phyloP scores from a whole-genome alignment of 2,329 filamentous ascomycete genomes.

The Fusarium liriodendri region DNA sequence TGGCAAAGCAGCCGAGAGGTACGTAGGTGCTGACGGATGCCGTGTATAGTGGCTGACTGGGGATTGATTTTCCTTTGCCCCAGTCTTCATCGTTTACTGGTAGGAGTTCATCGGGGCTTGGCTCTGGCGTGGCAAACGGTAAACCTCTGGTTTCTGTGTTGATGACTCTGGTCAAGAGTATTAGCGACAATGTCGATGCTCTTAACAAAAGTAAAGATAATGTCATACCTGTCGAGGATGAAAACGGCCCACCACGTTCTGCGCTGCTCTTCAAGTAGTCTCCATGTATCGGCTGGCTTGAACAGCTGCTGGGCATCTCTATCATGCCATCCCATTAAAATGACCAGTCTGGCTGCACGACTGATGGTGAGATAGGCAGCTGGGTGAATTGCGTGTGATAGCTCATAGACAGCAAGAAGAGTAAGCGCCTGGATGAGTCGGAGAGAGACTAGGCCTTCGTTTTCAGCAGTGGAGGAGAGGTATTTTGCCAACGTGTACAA shows the following conservation, averaged over 20 bases:
- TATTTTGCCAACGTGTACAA: constrained; percentile 19
- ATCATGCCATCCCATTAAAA: constrained; percentile 29
- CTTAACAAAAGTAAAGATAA: too few relatives aligned
- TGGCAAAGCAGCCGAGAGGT: constrained; percentile 24
- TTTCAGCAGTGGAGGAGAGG: constrained; percentile 18
- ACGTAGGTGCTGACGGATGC: constrained; percentile 20
- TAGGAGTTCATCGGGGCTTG: constrained; percentile 17
- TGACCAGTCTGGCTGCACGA: constrained; percentile 28
- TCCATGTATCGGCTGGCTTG: constrained; percentile 28
- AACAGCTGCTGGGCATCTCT: constrained; percentile 20
- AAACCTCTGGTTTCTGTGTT: constrained; percentile 17
- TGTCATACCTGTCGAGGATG: constrained; percentile 31
- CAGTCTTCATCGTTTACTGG: constrained; percentile 36
- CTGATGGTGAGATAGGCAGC: constrained; percentile 33
- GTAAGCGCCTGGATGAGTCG: constrained; percentile 28
- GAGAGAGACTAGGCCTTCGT: constrained; percentile 21
- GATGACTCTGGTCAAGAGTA: constrained; percentile 6
- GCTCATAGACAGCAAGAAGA: constrained; percentile 25
- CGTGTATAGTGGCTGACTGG: constrained; percentile 29
- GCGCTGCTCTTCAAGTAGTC: constrained; percentile 29
- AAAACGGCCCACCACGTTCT: constrained; percentile 37
- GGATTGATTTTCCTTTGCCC: constrained; percentile 23
- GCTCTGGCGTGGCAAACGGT: constrained; percentile 15
- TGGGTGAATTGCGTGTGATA: constrained; percentile 28
- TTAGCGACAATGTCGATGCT: neutral